Evolutionary conservation across 306 rosid genomes (phyloP).

Genomic region (Delonix regia): DNA sequence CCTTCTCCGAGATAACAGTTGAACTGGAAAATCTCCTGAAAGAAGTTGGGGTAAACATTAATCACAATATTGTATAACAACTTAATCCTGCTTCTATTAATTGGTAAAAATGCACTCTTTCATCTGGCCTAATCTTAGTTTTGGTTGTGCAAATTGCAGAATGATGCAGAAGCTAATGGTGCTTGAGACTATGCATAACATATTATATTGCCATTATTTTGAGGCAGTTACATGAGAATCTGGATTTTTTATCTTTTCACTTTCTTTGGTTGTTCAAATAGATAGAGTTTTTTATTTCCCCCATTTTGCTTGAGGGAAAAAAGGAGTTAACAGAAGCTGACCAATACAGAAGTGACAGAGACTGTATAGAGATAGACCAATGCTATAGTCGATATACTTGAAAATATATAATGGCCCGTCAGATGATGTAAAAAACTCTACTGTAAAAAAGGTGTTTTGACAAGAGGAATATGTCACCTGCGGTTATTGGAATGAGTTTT

Average conservation of each 20-base stretch:
- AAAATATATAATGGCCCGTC: conserved; percentile 27
- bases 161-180: conserved; percentile 51
- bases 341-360: conserved; percentile 44
- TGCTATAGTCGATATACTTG: conserved; percentile 37
- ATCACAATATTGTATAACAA: not conserved
- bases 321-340: conserved; percentile 45
- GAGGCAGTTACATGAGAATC: conserved; percentile 45
- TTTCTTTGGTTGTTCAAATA: conserved; percentile 40
- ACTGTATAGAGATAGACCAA: conserved; percentile 46
- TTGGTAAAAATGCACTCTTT: not conserved
- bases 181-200: conserved; percentile 41
- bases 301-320: conserved; percentile 43
- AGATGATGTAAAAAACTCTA: conserved; percentile 29
- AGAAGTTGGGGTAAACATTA: conserved; percentile 60
- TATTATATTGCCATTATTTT: conserved; percentile 48
- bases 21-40: conserved; percentile 72
- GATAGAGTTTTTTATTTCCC: conserved; percentile 40
- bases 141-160: conserved; percentile 55
- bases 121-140: conserved; percentile 24
- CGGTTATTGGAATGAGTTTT: conserved; percentile 4
- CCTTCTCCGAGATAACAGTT: conserved; percentile 67
- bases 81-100: not conserved
- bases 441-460: conserved; percentile 34
- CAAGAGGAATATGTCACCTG: conserved; percentile 31
- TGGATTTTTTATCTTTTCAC: conserved; percentile 16